A percentile compares a stretch with the other conserved stretches of the same genome.
Conservation (phyloP, 768 basidiomycete genomes). For the Candolleomyces efflorescens region DNA sequence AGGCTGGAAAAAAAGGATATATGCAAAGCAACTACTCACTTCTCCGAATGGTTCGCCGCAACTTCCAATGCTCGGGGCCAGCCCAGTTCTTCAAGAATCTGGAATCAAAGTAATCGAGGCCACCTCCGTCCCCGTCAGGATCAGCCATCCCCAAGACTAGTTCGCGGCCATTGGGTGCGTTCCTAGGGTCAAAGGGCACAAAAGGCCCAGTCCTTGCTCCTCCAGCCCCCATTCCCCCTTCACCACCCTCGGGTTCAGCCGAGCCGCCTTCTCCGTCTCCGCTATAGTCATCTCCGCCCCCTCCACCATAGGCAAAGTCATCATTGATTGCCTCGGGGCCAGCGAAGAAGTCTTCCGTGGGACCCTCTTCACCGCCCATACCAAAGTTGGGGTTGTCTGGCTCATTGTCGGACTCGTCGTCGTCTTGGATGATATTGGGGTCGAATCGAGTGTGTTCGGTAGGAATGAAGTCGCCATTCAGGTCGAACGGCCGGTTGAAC, state of each 20-base stretch:
- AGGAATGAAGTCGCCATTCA: slow-evolving; percentile 26
- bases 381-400: slow-evolving; percentile 39
- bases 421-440: slow-evolving; percentile 50
- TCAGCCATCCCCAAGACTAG: slow-evolving; percentile 84
- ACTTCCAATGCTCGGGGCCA: slow-evolving; percentile 97
- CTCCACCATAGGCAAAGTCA: slow-evolving; percentile 27
- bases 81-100: slow-evolving; percentile 93
- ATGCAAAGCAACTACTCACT: slow-evolving; percentile 40
- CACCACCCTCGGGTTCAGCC: slow-evolving; percentile 25
- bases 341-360: slow-evolving; percentile 29
- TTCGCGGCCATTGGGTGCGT: slow-evolving; percentile 71
- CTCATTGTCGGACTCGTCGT: slow-evolving; percentile 32
- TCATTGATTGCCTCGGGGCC: slow-evolving; percentile 43
- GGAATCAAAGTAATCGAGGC: slow-evolving; percentile 89
- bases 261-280: slow-evolving; percentile 40
- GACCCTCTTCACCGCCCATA: slow-evolving; percentile 16
- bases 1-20: neutral
- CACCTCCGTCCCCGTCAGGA: slow-evolving; percentile 48
- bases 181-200: slow-evolving; percentile 83
- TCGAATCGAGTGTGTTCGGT: slow-evolving; percentile 62
- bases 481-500: slow-evolving; percentile 58
- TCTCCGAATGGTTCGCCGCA: slow-evolving; percentile 75
- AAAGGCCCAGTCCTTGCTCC: slow-evolving; percentile 43
- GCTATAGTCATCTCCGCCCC: slow-evolving; percentile 35
- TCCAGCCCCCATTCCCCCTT: slow-evolving; percentile 34